Percentiles rank a stretch among this genome's conserved stretches.
phyloP scores from a whole-genome alignment of 495 filamentous ascomycete species.

The Wilcoxina mikolae region DNA sequence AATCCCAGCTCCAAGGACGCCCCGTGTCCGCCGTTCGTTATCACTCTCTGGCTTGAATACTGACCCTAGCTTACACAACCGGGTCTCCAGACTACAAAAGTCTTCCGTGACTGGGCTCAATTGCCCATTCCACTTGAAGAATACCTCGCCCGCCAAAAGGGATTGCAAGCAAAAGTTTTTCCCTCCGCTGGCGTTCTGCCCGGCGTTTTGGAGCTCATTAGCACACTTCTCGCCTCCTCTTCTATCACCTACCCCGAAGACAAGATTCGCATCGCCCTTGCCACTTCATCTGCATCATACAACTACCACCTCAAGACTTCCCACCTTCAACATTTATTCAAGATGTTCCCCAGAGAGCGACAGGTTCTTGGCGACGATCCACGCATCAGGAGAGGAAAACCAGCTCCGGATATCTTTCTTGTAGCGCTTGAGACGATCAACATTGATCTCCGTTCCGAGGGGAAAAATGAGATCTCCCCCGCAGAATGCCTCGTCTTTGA shows the following conservation, averaged over 20 bases:
- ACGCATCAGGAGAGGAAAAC: constrained; percentile 82
- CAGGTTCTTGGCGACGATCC: constrained; percentile 75
- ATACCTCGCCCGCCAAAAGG: constrained; percentile 42
- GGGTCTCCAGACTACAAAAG: constrained; percentile 34
- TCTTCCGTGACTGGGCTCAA: constrained; percentile 73
- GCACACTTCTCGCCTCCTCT: constrained; percentile 34
- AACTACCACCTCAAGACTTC: constrained; percentile 71
- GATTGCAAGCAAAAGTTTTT: constrained; percentile 56
- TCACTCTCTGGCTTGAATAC: not conserved
- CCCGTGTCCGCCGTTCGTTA: constrained; percentile 50
- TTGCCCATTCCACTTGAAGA: constrained; percentile 58
- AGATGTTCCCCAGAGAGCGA: constrained; percentile 49
- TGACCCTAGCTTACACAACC: constrained; percentile 15
- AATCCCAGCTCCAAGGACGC: constrained; percentile 88
- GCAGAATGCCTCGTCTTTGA: constrained; percentile 95
- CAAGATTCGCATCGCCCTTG: constrained; percentile 67
- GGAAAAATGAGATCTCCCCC: constrained; percentile 54
- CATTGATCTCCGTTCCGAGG: constrained; percentile 41
- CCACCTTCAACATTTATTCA: constrained; percentile 60
- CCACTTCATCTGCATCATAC: constrained; percentile 53
- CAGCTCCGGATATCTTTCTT: constrained; percentile 86
- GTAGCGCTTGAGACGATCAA: constrained; percentile 80
- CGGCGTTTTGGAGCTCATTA: constrained; percentile 56
- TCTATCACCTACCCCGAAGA: constrained; percentile 19
- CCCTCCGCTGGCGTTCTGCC: constrained; percentile 59